A percentile compares a stretch with the other conserved stretches of the same genome.
Evolutionary conservation across 345 rosid species (phyloP).

Genomic region (Moricandia arvensis): DNA sequence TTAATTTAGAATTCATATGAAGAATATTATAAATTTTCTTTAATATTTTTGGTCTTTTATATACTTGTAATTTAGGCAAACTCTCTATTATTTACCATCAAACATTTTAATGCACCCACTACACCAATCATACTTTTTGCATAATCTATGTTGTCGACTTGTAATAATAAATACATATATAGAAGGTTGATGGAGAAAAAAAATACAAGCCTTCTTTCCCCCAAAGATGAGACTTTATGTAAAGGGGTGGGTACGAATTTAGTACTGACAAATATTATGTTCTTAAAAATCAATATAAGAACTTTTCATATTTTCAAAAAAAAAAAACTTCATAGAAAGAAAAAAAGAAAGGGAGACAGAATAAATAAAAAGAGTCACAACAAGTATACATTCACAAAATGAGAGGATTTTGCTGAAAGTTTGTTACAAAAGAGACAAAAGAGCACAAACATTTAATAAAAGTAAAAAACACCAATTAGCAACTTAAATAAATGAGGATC

Average conservation of each 20-base stretch:
- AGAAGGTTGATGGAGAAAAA: background rate
- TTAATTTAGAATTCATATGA: background rate
- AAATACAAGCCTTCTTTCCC: background rate
- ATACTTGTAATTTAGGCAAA: background rate
- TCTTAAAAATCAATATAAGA: background rate
- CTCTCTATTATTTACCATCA: background rate
- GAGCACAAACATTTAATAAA: background rate
- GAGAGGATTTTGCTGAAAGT: slow-evolving; percentile 32
- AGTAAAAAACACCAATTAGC: slow-evolving; percentile 12
- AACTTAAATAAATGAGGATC: slow-evolving; percentile 27
- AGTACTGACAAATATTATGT: slow-evolving; percentile 14
- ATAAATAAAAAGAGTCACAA: slow-evolving; percentile 17
- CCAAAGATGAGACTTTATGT: background rate
- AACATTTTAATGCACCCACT: background rate
- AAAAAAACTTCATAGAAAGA: background rate
- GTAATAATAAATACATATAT: background rate
- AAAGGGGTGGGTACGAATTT: slow-evolving; percentile 9
- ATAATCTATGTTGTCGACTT: background rate
- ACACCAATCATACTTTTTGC: background rate
- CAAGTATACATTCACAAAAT: slow-evolving; percentile 32
- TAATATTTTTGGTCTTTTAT: background rate
- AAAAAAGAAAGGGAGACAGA: background rate
- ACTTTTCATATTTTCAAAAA: background rate
- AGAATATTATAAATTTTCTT: background rate
- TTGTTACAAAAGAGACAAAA: slow-evolving; percentile 33